Evolutionary conservation across 2,329 filamentous ascomycete genomes (phyloP), one percentile per base, ranked within the genome.

Genomic region (Thielaviopsis euricoi): DNA sequence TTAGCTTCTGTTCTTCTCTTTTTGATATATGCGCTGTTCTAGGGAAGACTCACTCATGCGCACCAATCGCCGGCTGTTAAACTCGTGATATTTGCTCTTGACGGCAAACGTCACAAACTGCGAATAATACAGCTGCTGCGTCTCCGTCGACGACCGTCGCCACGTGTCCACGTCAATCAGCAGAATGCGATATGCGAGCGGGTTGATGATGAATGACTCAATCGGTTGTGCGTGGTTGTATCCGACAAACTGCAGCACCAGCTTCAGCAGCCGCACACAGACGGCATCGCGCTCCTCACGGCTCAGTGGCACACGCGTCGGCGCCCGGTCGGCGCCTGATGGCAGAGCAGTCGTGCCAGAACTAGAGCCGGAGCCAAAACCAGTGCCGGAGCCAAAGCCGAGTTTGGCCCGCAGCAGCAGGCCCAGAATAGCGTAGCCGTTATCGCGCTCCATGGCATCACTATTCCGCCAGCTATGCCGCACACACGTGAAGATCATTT

Each of bases 401-500:
- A 95, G 75, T 68, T 95, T 96, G 57, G 87, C 86, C 57, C 89
- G 83, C 23, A 98, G 71, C 19, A 97, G 76, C 69, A 89, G 82
- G 48, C 86, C 86, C 55, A 98, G 73, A 40, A 97, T 87, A 25
- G 87, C 86, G 67, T 96, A 98, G 0, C 91, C 94, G 64, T 94
- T 93, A 60, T 95, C 89, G 65, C 87, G 84, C 69, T 98, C 93
- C 86, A 98, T 96, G 25, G 93, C 90, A 68, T 98, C 94, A 64
- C 93, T 97, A 63, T 97, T 97, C 62, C 93, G 81, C 93, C 94
- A 98, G 67, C 87, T 97, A 62, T 87, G 85, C 63, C 87, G 85
- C 54, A 96, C 86, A 61, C 87, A 88, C 62, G 87, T 82, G 62
- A 96, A 89, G 25, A 95, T 75, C 65, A 94, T 86, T 65, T 94